These are phyloP conservation scores for Candida awuae DNA, from an alignment of 805 yeast genomes.

Conservation along the genomic window DNA sequence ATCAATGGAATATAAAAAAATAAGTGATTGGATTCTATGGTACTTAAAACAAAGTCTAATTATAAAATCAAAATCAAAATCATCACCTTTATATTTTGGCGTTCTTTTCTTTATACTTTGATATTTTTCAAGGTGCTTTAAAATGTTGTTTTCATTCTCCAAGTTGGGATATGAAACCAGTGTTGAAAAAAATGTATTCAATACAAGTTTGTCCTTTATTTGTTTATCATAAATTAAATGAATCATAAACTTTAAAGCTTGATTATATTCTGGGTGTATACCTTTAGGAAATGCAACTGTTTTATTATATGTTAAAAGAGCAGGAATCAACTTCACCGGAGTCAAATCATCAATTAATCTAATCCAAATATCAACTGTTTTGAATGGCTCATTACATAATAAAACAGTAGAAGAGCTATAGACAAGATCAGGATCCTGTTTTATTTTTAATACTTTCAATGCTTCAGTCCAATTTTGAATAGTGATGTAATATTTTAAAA, in stretches of 20 bases:
- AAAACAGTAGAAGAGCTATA: constrained; percentile 66
- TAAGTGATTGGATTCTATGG: constrained; percentile 55
- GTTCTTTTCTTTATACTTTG: constrained; percentile 14
- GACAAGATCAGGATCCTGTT: constrained; percentile 40
- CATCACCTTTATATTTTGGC: constrained; percentile 21
- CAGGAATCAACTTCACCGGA: constrained; percentile 62
- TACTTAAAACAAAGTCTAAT: constrained; percentile 62
- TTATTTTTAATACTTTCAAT: constrained; percentile 44
- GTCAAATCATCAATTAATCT: constrained; percentile 43
- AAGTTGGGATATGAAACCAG: constrained; percentile 43
- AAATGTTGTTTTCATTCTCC: constrained; percentile 38
- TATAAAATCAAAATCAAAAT: constrained; percentile 64
- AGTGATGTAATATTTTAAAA: constrained; percentile 61
- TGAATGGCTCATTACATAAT: constrained; percentile 56
- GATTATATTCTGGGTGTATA: constrained; percentile 43
- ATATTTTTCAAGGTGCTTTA: constrained; percentile 39
- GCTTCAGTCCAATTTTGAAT: constrained; percentile 70
- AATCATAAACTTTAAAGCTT: constrained; percentile 56
- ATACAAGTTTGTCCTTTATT: constrained; percentile 42
- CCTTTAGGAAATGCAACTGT: constrained; percentile 28
- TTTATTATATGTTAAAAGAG: constrained; percentile 62
- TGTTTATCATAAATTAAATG: constrained; percentile 42
- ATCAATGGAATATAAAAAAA: constrained; percentile 61
- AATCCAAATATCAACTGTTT: constrained; percentile 76
- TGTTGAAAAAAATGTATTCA: constrained; percentile 63